A percentile compares a stretch with the other conserved stretches of the same genome.
Evolutionary conservation across 495 filamentous ascomycete genomes (phyloP).

Genomic region (Daldinia decipiens): DNA sequence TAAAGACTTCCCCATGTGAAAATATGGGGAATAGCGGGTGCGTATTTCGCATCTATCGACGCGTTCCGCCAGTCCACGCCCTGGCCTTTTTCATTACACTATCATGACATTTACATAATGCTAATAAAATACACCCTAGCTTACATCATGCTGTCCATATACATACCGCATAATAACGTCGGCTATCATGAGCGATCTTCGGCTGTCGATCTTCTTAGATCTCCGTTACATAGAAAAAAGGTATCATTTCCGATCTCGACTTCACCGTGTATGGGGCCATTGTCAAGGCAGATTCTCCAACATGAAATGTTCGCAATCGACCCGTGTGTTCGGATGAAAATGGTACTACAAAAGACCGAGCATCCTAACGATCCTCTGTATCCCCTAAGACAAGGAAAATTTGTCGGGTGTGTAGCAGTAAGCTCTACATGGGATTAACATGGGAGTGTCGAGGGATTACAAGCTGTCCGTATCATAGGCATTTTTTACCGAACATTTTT

Average conservation of each 20-base stretch:
- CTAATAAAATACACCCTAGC: constrained; percentile 23
- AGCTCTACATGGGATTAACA: constrained; percentile 20
- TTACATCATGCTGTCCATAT: constrained; percentile 1
- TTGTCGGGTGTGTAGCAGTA: constrained; percentile 33
- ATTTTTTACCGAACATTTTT: constrained; percentile 12
- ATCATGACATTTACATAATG: constrained; percentile 31
- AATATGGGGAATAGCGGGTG: constrained; percentile 39
- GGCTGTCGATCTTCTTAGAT: constrained; percentile 13
- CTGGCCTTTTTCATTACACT: constrained; percentile 28
- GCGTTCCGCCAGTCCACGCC: constrained; percentile 36
- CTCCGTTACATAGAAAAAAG: constrained; percentile 4
- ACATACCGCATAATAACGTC: not conserved
- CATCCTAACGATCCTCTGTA: constrained; percentile 29
- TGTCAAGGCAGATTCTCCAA: constrained; percentile 28
- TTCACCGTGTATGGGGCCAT: constrained; percentile 1
- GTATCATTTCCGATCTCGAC: constrained; percentile 26
- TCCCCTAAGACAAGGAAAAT: constrained; percentile 6
- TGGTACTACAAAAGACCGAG: not conserved
- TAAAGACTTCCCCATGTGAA: constrained; percentile 34
- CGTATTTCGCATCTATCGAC: constrained; percentile 10
- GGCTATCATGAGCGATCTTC: constrained; percentile 14
- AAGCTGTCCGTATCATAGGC: constrained; percentile 9
- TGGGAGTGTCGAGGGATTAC: constrained; percentile 23
- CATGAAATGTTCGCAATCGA: not conserved
- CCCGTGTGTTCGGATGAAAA: constrained; percentile 20